These are phyloP conservation scores for Apiospora pterosperma DNA, from an alignment of 2,329 filamentous ascomycete genomes.

Conservation along the genomic window DNA sequence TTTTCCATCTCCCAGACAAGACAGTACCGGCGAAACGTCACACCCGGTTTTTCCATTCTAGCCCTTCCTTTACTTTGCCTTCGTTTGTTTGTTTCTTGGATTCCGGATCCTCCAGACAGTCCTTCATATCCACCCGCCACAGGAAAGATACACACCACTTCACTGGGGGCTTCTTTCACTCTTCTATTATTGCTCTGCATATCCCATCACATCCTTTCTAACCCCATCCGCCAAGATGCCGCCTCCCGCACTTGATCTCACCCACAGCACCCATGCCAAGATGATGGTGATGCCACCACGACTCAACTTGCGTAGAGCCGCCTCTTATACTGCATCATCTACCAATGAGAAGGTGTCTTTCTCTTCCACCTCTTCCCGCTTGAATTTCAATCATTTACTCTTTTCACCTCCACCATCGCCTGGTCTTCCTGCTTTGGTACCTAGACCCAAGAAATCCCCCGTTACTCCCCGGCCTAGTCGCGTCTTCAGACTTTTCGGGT, in stretches of 20 bases:
- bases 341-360: conserved; percentile 42
- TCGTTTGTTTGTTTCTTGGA: background rate
- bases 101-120: background rate
- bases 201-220: background rate
- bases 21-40: background rate
- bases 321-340: conserved; percentile 48
- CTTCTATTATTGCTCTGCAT: background rate
- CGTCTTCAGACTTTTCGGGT: conserved; percentile 53
- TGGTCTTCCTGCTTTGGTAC: conserved; percentile 64
- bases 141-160: background rate
- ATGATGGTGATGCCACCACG: conserved; percentile 52
- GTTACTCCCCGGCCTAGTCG: conserved; percentile 54
- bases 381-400: conserved; percentile 65
- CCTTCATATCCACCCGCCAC: background rate
- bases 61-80: background rate
- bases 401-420: conserved; percentile 69
- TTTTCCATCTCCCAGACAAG: too few species aligned
- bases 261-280: conserved; percentile 41
- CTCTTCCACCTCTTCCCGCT: conserved; percentile 51
- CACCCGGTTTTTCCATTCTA: background rate
- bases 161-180: background rate
- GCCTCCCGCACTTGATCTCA: conserved; percentile 35
- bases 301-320: conserved; percentile 56
- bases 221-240: background rate
- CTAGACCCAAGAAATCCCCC: conserved; percentile 60